Conservation (phyloP, 176 grass and related monocot genomes). For the Raddia guianensis region DNA sequence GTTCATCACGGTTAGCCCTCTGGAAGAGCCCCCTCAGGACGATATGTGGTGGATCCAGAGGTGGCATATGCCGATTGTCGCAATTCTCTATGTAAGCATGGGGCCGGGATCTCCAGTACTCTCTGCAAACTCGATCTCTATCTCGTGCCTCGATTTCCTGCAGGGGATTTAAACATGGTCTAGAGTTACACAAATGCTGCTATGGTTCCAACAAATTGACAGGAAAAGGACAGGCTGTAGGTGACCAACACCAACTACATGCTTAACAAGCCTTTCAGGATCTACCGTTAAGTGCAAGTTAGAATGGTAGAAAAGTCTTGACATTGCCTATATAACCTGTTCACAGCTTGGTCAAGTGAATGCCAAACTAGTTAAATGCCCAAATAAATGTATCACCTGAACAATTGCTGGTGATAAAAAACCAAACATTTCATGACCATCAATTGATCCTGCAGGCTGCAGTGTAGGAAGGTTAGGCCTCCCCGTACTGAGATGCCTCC, state of each 20-base stretch:
- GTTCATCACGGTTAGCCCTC: constrained; percentile 72
- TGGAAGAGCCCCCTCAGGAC: constrained; percentile 71
- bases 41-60: constrained; percentile 32
- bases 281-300: constrained; percentile 10
- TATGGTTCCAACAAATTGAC: constrained; percentile 9
- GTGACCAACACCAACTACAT: background rate
- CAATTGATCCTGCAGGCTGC: constrained; percentile 85
- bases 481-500: constrained; percentile 65
- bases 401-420: constrained; percentile 65
- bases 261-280: background rate
- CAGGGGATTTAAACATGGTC: constrained; percentile 6
- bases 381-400: constrained; percentile 51
- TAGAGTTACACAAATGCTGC: constrained; percentile 17
- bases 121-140: constrained; percentile 58
- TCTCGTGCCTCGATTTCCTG: constrained; percentile 71
- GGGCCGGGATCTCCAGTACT: constrained; percentile 77
- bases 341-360: constrained; percentile 31
- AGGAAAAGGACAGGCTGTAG: background rate
- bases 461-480: constrained; percentile 63
- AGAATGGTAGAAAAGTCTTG: constrained; percentile 13
- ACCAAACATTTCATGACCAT: constrained; percentile 92
- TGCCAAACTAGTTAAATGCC: background rate
- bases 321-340: background rate
- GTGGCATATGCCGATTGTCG: constrained; percentile 27
- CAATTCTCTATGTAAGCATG: constrained; percentile 33